These are phyloP conservation scores for Vanrija humicola DNA, from an alignment of 1,284 basidiomycete genomes.

Conservation along the genomic window DNA sequence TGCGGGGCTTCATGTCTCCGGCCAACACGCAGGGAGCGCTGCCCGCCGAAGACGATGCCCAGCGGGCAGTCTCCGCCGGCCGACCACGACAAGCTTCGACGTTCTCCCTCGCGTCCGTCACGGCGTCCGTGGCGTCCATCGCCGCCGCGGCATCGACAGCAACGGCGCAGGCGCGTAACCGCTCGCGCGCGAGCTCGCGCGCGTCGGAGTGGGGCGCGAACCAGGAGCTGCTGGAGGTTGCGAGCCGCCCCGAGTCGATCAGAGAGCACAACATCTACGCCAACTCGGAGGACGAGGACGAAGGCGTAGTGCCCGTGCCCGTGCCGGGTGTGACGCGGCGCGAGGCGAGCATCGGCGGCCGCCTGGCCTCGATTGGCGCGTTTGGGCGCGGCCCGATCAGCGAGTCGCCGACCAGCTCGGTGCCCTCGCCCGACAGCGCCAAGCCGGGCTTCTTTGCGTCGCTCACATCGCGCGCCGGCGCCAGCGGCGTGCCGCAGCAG, in stretches of 20 bases:
- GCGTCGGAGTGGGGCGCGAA: slow-evolving; percentile 51
- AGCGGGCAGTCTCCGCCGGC: slow-evolving; percentile 18
- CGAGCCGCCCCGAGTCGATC: slow-evolving; percentile 42
- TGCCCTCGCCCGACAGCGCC: background rate
- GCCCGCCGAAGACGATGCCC: background rate
- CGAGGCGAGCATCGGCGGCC: slow-evolving; percentile 13
- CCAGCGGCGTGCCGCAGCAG: background rate
- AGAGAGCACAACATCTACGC: slow-evolving; percentile 22
- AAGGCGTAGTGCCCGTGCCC: slow-evolving; percentile 10
- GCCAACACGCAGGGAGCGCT: background rate
- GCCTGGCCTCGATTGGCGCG: slow-evolving; percentile 12
- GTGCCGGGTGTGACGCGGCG: slow-evolving; percentile 5
- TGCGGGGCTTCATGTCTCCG: slow-evolving; percentile 58
- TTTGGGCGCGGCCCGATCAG: background rate
- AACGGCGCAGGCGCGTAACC: slow-evolving; percentile 28
- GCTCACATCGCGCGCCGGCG: slow-evolving; percentile 1
- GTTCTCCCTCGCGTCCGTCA: slow-evolving; percentile 75
- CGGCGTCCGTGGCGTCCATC: slow-evolving; percentile 60
- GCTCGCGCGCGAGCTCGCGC: slow-evolving; percentile 46
- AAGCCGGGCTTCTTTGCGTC: slow-evolving; percentile 3
- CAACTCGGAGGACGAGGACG: slow-evolving; percentile 40
- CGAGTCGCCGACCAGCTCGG: background rate
- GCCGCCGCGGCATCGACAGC: slow-evolving; percentile 39
- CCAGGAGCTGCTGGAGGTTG: slow-evolving; percentile 46
- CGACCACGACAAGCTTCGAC: slow-evolving; percentile 63